Base-by-base conservation (phyloP, 768 basidiomycete genomes). In the Mycena venus region DNA sequence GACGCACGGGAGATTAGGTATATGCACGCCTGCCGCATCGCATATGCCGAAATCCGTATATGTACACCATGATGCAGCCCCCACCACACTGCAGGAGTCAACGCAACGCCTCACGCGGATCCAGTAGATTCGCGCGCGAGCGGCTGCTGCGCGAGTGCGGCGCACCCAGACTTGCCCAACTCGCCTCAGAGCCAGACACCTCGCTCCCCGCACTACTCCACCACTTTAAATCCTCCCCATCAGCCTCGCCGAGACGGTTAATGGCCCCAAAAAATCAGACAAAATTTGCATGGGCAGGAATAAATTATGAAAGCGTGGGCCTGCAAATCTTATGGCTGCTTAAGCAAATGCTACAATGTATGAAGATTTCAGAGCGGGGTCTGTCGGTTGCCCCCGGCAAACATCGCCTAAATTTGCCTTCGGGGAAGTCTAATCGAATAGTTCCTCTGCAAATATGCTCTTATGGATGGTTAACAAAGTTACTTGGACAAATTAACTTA, bases 141-240 rank as follows among this genome's bases (percentile, higher is more conserved):
- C n/a, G n/a, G n/a, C n/a, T n/a, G n/a, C n/a, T n/a, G n/a, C n/a
- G n/a, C n/a, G n/a, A n/a, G n/a, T n/a, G n/a, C n/a, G n/a, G 49
- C 55, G 10, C 74, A 12, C 71, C 75, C 32, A 68, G 68, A 53
- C 75, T 76, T 7, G 75, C 68, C 75, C 75, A 76, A 29, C 71
- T 70, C 31, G 68, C 69, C 40, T 44, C 72, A 1, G 59, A 64
- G n/a, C 61, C 72, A 1, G 59, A 63, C 23, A 75, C 49, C 60
- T 76, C 75, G 68, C 75, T 76, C 21, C 64, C 75, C 27, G 63
- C 72, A 29, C 62, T 70, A 25, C 75, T 76, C 75, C 75, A 76
- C 53, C 71, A 19, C 38, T 75, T 69, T 3, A 69, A 3, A 3
- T 72, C 75, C 2, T 70, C 36, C 70, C 12, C 65, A n/a, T n/a